Percentiles rank a stretch among this genome's conserved stretches.
These are phyloP conservation scores for Huntiella omanensis DNA, from an alignment of 2,329 filamentous ascomycete species.

Conservation along the genomic window DNA sequence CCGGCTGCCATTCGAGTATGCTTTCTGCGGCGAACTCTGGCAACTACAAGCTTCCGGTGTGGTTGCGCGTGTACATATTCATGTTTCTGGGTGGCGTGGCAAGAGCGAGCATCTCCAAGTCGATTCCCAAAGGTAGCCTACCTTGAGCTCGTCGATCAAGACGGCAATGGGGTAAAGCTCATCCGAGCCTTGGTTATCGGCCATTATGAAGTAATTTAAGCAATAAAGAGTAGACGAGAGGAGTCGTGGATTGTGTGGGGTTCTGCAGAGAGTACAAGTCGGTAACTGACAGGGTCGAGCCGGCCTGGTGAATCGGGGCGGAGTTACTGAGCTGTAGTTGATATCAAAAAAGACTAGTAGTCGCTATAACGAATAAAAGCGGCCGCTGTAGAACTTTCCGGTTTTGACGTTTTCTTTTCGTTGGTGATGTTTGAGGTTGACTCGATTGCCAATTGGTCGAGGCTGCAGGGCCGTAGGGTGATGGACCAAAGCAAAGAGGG, in stretches of 20 bases:
- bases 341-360: too few species aligned
- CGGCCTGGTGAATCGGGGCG: too few species aligned
- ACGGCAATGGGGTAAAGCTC: conserved; percentile 99
- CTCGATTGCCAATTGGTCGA: too few species aligned
- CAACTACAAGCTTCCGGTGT: neutral
- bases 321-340: too few species aligned
- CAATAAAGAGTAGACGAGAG: neutral
- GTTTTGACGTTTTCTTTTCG: neutral
- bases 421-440: too few species aligned
- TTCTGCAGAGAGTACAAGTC: too few species aligned
- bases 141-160: conserved; percentile 98
- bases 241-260: neutral
- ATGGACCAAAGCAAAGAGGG: conserved; percentile 9
- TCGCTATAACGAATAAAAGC: too few species aligned
- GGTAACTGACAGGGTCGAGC: too few species aligned
- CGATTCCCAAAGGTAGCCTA: conserved; percentile 21
- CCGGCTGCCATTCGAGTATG: too few species aligned
- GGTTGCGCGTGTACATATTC: neutral
- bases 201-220: conserved; percentile 42
- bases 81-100: neutral
- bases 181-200: conserved; percentile 75
- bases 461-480: too few species aligned
- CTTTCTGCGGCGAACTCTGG: too few species aligned
- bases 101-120: neutral
- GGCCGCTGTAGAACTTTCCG: too few species aligned